A percentile compares a stretch with the other conserved stretches of the same genome.
Conservation (phyloP, 2,329 filamentous ascomycete genomes). For the Trichophyton benhamiae region DNA sequence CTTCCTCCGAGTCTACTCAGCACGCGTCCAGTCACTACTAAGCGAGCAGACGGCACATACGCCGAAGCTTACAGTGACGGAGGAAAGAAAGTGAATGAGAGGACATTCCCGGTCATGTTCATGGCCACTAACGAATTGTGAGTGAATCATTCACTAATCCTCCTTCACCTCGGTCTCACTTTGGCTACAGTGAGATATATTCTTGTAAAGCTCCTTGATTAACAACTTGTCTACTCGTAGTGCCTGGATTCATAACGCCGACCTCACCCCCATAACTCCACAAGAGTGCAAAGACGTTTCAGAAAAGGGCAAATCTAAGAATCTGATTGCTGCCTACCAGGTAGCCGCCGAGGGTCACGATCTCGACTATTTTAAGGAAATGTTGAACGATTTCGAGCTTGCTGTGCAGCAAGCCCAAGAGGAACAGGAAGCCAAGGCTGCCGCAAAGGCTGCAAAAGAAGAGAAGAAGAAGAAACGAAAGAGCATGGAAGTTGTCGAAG, state of each 20-base stretch:
- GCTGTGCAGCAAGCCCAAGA: slow-evolving; percentile 46
- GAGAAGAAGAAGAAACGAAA: slow-evolving; percentile 42
- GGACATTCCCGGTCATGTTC: slow-evolving; percentile 92
- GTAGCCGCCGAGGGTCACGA: slow-evolving; percentile 68
- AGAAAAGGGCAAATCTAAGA: slow-evolving; percentile 65
- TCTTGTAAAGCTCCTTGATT: neutral
- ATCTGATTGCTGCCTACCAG: slow-evolving; percentile 63
- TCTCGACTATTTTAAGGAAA: slow-evolving; percentile 68
- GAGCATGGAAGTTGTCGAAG: slow-evolving; percentile 36
- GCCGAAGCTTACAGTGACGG: slow-evolving; percentile 77
- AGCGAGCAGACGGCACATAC: slow-evolving; percentile 70
- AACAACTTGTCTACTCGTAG: slow-evolving; percentile 36
- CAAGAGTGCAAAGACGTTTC: slow-evolving; percentile 56
- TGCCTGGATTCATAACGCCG: slow-evolving; percentile 80
- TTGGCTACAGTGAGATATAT: neutral
- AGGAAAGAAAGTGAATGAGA: slow-evolving; percentile 71
- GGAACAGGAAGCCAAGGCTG: slow-evolving; percentile 53
- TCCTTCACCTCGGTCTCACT: slow-evolving; percentile 5
- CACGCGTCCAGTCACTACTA: slow-evolving; percentile 71
- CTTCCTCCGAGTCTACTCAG: slow-evolving; percentile 66
- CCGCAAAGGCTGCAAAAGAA: slow-evolving; percentile 45
- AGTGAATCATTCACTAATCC: slow-evolving; percentile 32
- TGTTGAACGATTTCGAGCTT: slow-evolving; percentile 51
- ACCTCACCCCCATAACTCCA: slow-evolving; percentile 63
- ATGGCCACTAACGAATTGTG: slow-evolving; percentile 93